Evolutionary conservation across 2,329 filamentous ascomycete genomes (phyloP).

Genomic region (Aspergillus aculeatus): DNA sequence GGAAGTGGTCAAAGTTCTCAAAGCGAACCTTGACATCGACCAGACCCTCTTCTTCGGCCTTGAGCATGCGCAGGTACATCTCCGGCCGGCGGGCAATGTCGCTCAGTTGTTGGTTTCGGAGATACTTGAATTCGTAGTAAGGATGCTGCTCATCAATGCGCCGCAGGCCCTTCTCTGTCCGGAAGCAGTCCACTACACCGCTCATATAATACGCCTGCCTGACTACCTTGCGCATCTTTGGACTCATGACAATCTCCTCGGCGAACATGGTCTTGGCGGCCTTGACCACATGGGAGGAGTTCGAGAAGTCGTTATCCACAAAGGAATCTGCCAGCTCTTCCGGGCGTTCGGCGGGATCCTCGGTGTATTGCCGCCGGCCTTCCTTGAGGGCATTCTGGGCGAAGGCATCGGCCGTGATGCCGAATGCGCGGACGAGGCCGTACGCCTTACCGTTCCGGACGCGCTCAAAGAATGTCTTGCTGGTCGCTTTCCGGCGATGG

Average conservation of each 20-base stretch:
- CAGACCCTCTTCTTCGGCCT: constrained; percentile 89
- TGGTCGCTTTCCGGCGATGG: constrained; percentile 79
- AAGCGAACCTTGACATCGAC: constrained; percentile 81
- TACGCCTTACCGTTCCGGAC: constrained; percentile 78
- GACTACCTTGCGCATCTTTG: constrained; percentile 84
- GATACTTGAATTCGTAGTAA: constrained; percentile 97
- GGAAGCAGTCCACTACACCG: constrained; percentile 79
- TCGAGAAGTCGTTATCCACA: constrained; percentile 69
- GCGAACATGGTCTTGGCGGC: constrained; percentile 85
- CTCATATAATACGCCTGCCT: constrained; percentile 78
- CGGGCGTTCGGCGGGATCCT: constrained; percentile 76
- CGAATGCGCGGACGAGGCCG: constrained; percentile 81
- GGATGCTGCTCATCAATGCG: constrained; percentile 94
- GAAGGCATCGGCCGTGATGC: constrained; percentile 83
- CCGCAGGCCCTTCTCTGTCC: constrained; percentile 90
- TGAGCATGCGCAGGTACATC: constrained; percentile 94
- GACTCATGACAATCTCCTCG: constrained; percentile 84
- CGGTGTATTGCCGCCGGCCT: constrained; percentile 75
- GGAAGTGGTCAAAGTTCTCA: constrained; percentile 73
- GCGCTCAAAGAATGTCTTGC: constrained; percentile 77
- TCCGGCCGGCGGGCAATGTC: constrained; percentile 83
- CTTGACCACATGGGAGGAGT: constrained; percentile 70
- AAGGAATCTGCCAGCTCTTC: constrained; percentile 84
- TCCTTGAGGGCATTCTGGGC: constrained; percentile 80
- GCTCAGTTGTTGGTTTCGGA: constrained; percentile 80